Evolutionary conservation across 2,329 filamentous ascomycete species (phyloP).

Genomic region (Trichocomaceae sp.): DNA sequence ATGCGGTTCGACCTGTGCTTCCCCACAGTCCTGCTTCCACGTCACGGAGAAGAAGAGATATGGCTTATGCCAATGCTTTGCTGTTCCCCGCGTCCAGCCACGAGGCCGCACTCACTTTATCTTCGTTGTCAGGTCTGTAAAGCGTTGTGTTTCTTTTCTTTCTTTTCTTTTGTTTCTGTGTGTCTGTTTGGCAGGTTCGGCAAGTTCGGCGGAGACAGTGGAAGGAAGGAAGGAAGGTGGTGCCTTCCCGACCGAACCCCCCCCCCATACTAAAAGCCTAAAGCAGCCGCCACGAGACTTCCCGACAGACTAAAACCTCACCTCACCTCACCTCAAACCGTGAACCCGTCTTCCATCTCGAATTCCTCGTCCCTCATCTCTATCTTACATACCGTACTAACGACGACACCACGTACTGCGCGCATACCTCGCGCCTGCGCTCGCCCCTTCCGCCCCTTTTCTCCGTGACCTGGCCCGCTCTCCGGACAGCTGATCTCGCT

Average conservation of each 20-base stretch:
- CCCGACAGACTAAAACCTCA: conserved; percentile 5
- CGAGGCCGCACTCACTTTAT: not conserved
- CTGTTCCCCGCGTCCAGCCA: not conserved
- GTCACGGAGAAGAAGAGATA: not conserved
- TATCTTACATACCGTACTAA: not conserved
- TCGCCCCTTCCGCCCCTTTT: not conserved
- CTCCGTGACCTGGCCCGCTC: conserved; percentile 1
- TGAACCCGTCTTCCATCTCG: conserved; percentile 1
- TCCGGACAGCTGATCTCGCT: conserved; percentile 4
- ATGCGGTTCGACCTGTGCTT: not conserved
- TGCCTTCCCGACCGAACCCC: not conserved
- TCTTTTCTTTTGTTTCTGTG: no score
- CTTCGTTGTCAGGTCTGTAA: not conserved
- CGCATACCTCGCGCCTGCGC: not conserved
- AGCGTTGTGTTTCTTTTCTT: not conserved
- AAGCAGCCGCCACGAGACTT: conserved; percentile 7
- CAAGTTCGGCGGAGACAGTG: no score
- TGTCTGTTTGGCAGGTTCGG: no score
- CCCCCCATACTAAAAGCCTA: not conserved
- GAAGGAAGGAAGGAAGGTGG: no score
- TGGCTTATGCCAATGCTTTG: not conserved
- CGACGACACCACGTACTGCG: not conserved
- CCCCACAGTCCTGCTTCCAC: conserved; percentile 5
- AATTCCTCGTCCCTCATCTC: not conserved
- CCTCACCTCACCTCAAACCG: no score